phyloP scores from a whole-genome alignment of 306 rosid genomes.

The Lotus japonicus region DNA sequence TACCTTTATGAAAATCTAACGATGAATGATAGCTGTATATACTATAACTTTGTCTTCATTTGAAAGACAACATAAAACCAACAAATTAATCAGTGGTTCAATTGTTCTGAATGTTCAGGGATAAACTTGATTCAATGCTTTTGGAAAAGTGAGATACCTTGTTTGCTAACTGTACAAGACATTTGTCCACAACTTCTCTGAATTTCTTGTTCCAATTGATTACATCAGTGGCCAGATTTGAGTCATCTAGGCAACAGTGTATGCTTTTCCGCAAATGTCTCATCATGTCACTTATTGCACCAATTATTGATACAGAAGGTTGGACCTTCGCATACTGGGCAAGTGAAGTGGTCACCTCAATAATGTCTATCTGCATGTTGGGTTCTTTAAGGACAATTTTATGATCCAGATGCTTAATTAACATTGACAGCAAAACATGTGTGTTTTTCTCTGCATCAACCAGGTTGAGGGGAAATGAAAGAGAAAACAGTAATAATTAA shows the following conservation, averaged over 20 bases:
- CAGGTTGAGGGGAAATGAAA: neutral
- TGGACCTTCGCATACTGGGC: slow-evolving; percentile 61
- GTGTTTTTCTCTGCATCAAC: slow-evolving; percentile 65
- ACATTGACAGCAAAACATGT: slow-evolving; percentile 70
- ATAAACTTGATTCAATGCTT: slow-evolving; percentile 8
- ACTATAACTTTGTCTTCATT: neutral
- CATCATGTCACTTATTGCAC: slow-evolving; percentile 76
- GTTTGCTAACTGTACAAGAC: slow-evolving; percentile 72
- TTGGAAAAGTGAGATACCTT: slow-evolving; percentile 47
- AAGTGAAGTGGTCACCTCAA: slow-evolving; percentile 69
- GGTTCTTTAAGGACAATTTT: slow-evolving; percentile 74
- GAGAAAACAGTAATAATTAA: neutral
- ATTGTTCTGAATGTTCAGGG: neutral
- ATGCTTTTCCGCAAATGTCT: slow-evolving; percentile 83
- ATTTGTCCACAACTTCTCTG: slow-evolving; percentile 65
- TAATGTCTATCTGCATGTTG: slow-evolving; percentile 74
- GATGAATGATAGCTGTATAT: neutral
- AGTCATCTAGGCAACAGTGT: slow-evolving; percentile 61
- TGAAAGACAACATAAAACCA: slow-evolving; percentile 3
- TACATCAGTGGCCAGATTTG: slow-evolving; percentile 41
- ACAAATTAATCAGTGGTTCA: slow-evolving; percentile 2
- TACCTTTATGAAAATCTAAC: neutral
- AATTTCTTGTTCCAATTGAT: slow-evolving; percentile 64
- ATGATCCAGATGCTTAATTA: slow-evolving; percentile 91
- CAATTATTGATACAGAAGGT: slow-evolving; percentile 64